A percentile compares a stretch with the other conserved stretches of the same genome.
Evolutionary conservation across 768 basidiomycete species (phyloP).

Genomic region (Suillus placidus): DNA sequence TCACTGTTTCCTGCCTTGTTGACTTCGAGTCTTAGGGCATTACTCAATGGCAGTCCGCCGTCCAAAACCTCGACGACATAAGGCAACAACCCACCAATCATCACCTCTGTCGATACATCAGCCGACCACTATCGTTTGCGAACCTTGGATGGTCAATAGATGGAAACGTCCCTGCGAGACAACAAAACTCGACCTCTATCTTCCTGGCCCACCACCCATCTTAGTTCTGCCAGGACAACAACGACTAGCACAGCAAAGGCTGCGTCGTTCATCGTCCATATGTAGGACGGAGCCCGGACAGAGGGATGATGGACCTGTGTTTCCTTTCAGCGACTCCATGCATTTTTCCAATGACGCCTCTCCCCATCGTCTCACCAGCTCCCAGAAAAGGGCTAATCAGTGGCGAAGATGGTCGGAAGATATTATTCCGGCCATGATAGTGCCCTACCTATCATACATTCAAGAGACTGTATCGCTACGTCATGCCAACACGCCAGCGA

Average conservation of each 20-base stretch:
- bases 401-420: conserved; percentile 2
- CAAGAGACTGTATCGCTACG: not conserved
- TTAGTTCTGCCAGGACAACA: conserved; percentile 5
- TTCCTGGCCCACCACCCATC: conserved; percentile 1
- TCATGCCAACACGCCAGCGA: not conserved
- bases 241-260: conserved; percentile 2
- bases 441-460: conserved; percentile 6
- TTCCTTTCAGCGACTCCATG: not conserved
- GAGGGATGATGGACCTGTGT: not conserved
- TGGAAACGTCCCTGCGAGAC: not conserved
- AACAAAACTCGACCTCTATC: not conserved
- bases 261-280: not conserved
- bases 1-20: no score
- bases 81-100: not conserved
- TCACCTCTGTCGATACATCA: not conserved
- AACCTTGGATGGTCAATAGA: not conserved
- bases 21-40: not conserved
- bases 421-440: not conserved
- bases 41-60: not conserved
- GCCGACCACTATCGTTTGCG: not conserved
- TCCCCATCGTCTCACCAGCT: not conserved
- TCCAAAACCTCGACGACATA: not conserved
- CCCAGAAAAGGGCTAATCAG: conserved; percentile 9
- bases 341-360: not conserved
- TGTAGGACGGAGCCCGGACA: not conserved